Percentiles rank a stretch among this genome's conserved stretches.
These are phyloP conservation scores for Cladosporium phlei DNA, from an alignment of 2,329 filamentous ascomycete genomes.

Conservation along the genomic window DNA sequence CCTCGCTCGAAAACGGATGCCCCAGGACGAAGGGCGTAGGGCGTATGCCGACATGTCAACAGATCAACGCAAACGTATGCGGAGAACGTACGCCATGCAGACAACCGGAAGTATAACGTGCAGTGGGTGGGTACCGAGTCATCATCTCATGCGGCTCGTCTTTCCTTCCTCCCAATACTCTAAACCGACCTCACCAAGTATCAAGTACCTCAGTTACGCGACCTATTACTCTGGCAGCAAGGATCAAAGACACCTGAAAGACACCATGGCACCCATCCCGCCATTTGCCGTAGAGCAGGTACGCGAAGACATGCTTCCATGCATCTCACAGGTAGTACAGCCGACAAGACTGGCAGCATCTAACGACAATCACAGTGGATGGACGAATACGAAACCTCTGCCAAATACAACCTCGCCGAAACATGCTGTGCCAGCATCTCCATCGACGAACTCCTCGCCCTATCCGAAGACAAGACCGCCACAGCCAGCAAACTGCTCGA, in stretches of 20 bases:
- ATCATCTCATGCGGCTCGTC: too few species aligned
- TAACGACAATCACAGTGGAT: conserved; percentile 45
- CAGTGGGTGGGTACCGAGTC: too few species aligned
- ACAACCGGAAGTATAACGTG: too few species aligned
- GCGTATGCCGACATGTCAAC: too few species aligned
- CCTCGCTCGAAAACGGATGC: too few species aligned
- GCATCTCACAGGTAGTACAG: background rate
- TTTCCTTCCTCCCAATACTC: too few species aligned
- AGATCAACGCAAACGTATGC: too few species aligned
- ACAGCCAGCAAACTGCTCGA: conserved; percentile 40
- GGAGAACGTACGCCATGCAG: too few species aligned
- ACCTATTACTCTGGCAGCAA: background rate
- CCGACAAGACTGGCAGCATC: conserved; percentile 21
- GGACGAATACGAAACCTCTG: conserved; percentile 49
- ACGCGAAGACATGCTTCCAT: too few species aligned
- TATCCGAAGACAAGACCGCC: conserved; percentile 53
- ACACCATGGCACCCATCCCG: conserved; percentile 20
- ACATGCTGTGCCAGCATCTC: conserved; percentile 74
- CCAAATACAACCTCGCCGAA: conserved; percentile 68
- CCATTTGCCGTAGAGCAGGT: conserved; percentile 69
- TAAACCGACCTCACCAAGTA: too few species aligned
- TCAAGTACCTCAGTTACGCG: too few species aligned
- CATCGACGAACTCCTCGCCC: conserved; percentile 57
- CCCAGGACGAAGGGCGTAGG: too few species aligned
- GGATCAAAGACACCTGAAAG: background rate